Evolutionary conservation across 1,284 basidiomycete species (phyloP), one percentile per base, ranked within the genome.

Genomic region (Ustilago esculenta): DNA sequence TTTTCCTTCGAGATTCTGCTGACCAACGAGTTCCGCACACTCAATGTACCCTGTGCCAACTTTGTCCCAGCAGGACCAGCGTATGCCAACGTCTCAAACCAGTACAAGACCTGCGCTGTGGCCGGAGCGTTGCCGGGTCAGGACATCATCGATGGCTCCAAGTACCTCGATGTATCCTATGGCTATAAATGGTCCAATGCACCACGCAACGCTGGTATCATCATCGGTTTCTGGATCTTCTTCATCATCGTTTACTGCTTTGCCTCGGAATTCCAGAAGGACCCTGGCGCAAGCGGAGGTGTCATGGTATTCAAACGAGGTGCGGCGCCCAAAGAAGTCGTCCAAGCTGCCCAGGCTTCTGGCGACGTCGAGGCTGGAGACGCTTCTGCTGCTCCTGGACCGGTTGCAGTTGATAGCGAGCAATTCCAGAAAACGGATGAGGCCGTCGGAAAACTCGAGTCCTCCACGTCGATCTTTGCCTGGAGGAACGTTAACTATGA

Each of bases 1-100:
- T 79, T 71, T 42, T 70, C 49, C 14, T 79, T 76, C 50, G 75
- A 77, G 50, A 57, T 71, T n/a, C 42, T 79, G 29, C 51, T 79
- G 17, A 50, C 72, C 15, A 79, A 79, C 65, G 77, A 79, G 40
- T 78, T 75, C 59, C 59, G 74, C 15, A 49, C 34, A 4, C 56
- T 72, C 54, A 42, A 57, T 30, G 57, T 76, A 7, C 47, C 57
- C 5, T 79, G 77, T 33, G 55, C 51, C 5, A 33, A 41, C 32
- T 44, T 55, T n/a, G 42, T 77, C 29, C 77, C 77, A 0, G 24
- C 49, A 2, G 76, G 70, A 25, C 47, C 59, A 0, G 37, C 40
- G 1, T 75, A 75, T 35, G 40, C 35, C 5, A 52, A 63, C 32
- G 74, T 58, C 7, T 12, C 45, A 2, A 15, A 36, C n/a, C 50